Percentiles rank a stretch among this genome's conserved stretches.
Evolutionary conservation across 345 rosid species (phyloP).

Genomic region (Eutrema yunnanense): DNA sequence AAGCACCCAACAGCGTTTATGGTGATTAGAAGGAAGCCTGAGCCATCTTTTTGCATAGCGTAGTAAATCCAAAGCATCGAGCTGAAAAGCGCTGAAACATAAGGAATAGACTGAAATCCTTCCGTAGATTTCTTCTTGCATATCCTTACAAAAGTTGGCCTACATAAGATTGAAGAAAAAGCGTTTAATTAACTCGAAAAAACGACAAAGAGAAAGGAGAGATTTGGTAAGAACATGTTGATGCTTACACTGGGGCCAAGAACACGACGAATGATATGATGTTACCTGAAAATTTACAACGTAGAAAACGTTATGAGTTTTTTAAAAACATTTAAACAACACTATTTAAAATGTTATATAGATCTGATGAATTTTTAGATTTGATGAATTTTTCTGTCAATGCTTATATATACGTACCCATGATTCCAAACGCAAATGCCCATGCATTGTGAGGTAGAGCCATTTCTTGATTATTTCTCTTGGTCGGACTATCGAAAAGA

Average conservation of each 20-base stretch:
- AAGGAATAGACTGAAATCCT: slow-evolving; percentile 66
- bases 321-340: not conserved
- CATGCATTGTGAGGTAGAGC: slow-evolving; percentile 27
- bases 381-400: not conserved
- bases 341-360: not conserved
- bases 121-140: slow-evolving; percentile 63
- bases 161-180: slow-evolving; percentile 1
- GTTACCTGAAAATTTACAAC: slow-evolving; percentile 41
- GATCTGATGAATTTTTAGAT: not conserved
- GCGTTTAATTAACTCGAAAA: not conserved
- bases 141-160: slow-evolving; percentile 60
- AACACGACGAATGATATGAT: slow-evolving; percentile 50
- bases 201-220: not conserved
- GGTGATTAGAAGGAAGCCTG: slow-evolving; percentile 57
- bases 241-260: slow-evolving; percentile 66
- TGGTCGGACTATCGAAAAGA: not conserved
- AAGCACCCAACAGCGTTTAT: slow-evolving; percentile 56
- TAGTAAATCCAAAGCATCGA: slow-evolving; percentile 68
- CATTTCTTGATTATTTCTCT: slow-evolving; percentile 12
- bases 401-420: slow-evolving; percentile 18
- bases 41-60: slow-evolving; percentile 43
- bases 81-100: slow-evolving; percentile 56
- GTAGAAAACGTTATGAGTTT: not conserved
- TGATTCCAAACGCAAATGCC: slow-evolving; percentile 33
- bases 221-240: not conserved